Base-by-base conservation (phyloP, 2,329 filamentous ascomycete species). In the Hawksworthiomyces lignivorus region DNA sequence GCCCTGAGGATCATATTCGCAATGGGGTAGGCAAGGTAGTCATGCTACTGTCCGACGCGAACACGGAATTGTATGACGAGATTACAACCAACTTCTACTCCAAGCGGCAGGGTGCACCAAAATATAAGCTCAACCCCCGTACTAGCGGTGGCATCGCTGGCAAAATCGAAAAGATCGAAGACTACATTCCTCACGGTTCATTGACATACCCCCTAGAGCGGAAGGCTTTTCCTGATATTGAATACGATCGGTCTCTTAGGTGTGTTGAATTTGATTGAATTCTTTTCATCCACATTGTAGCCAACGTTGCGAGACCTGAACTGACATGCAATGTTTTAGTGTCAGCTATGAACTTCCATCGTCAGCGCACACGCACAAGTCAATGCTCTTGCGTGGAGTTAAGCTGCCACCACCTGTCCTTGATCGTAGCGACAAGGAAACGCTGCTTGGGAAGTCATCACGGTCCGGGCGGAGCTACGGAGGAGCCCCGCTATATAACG, bases 301-400 rank as follows among this genome's bases (percentile, higher is more conserved):
- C n/a, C n/a, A n/a, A n/a, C n/a, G n/a, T n/a, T n/a, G n/a, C n/a
- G n/a, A n/a, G n/a, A n/a, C n/a, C n/a, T n/a, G n/a, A n/a, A n/a
- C n/a, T n/a, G n/a, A n/a, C n/a, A n/a, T n/a, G 15, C 28, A 33
- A 29, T 14, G 44, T 62, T 68, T 57, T 50, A 94, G 85, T 56
- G 88, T 97, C 10, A 70, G 85, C 55, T 98, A 94, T 58, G 79
- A 87, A 33, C 84, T 96, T 64, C 89, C 90, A 0, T 70, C 73
- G 30, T 78, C 77, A 15, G 70, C 69, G 9, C 75, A 86, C 53
- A 68, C 78, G 5, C 92, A 98, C 65, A 96, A 96, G 59, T 96
- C 89, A 6, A 94, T 95, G 84, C 74, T 98, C 12, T 72, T 98
- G 27, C 82, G 87, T 3, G 92, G 92, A 11, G 80, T 89, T 29